A percentile compares a stretch with the other conserved stretches of the same genome.
Conservation (phyloP, 2,329 filamentous ascomycete species). For the Conoideocrella luteorostrata region DNA sequence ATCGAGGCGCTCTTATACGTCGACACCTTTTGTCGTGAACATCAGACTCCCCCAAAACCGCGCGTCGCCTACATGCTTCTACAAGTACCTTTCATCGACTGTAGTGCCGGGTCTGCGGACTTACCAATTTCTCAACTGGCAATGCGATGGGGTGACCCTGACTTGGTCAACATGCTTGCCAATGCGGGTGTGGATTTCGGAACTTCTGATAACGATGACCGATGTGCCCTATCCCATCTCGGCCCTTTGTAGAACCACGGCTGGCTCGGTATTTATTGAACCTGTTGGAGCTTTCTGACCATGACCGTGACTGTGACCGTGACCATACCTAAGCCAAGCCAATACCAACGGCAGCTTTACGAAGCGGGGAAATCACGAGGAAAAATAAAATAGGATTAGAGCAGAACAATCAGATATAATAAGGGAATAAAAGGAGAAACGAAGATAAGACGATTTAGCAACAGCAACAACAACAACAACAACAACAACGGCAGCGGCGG, state of each 20-base stretch:
- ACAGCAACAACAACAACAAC: too few species aligned
- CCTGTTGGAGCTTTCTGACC: constrained; percentile 18
- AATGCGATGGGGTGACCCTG: constrained; percentile 21
- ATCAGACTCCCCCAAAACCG: neutral
- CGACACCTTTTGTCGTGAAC: neutral
- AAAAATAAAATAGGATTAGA: too few species aligned
- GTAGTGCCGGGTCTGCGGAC: constrained; percentile 10
- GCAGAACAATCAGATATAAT: too few species aligned
- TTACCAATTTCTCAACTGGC: constrained; percentile 6
- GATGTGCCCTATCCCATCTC: constrained; percentile 18
- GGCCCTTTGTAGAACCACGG: constrained; percentile 21
- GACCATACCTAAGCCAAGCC: too few species aligned
- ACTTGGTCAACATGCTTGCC: constrained; percentile 16
- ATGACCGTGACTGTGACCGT: too few species aligned
- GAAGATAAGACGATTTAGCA: too few species aligned
- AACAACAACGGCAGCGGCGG: too few species aligned
- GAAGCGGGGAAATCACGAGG: too few species aligned
- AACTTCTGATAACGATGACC: constrained; percentile 10
- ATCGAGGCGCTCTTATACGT: constrained; percentile 22
- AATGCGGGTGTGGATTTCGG: constrained; percentile 13
- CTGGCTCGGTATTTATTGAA: constrained; percentile 15
- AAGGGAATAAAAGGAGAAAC: too few species aligned
- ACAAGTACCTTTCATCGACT: constrained; percentile 8
- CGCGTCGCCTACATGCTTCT: constrained; percentile 15
- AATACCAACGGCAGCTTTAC: too few species aligned